Evolutionary conservation across 2,329 filamentous ascomycete species (phyloP), one percentile per base, ranked within the genome.

Genomic region (Trichoderma atroviride): DNA sequence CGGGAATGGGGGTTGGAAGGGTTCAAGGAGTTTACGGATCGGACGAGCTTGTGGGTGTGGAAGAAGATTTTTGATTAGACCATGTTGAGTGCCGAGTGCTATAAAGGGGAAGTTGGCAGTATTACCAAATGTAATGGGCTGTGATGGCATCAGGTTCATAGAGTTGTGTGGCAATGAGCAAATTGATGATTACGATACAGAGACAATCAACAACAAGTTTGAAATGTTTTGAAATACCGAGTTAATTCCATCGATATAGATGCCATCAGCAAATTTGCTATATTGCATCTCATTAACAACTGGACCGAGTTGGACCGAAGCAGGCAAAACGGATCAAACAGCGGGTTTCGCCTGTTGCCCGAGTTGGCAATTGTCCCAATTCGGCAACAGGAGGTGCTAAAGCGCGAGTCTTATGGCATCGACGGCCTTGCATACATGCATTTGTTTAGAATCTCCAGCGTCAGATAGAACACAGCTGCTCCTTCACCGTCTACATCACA

Each of bases 1-100:
- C 79, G 79, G 67, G 85, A 87, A 63, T 83, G 76, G 73, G 82
- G 82, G 0, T 37, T 80, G n/a, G 77, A 78, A 19, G 80, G 80
- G 0, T 71, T 82, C 47, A 79, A 78, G 73, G 71, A 72, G 11
- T 81, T 73, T 70, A 77, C 75, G 47, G 79, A 80, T 57, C 67
- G 74, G 4, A 74, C 73, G 65, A 74, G 73, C 11, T 59, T 76
- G 14, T 74, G 74, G 74, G 71, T 75, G 11, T 75, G 73, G 73
- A 75, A 75, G 70, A 73, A 71, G 69, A 58, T 73, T 1, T 74
- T 74, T 33, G 72, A 72, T n/a, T 73, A 56, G 40, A 29, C 5
- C 40, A n/a, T 53, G 22, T 22, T 47, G 47, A 35, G n/a, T 31
- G 37, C 7, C 2, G 19, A 3, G 13, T 10, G 37, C 33, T 10